A percentile compares a stretch with the other conserved stretches of the same genome.
Conservation (phyloP, 306 rosid genomes). For the Hippophae rhamnoides region DNA sequence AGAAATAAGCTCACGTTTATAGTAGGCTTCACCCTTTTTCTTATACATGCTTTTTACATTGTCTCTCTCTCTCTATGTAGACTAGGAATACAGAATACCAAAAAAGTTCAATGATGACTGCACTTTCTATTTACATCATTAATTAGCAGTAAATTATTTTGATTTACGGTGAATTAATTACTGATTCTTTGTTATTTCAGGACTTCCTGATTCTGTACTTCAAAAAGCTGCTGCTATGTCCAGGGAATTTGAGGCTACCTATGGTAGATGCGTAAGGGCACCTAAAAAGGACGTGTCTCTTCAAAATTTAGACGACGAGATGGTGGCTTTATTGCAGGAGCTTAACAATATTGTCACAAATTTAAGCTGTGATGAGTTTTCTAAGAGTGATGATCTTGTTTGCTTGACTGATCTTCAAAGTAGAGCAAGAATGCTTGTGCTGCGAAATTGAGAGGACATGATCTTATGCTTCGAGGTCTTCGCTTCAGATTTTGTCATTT, state of each 20-base stretch:
- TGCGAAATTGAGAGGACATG: constrained; percentile 18
- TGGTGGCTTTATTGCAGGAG: constrained; percentile 28
- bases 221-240: constrained; percentile 73
- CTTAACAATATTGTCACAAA: constrained; percentile 23
- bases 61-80: too few species aligned
- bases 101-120: background rate
- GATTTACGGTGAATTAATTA: background rate
- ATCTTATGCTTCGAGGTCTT: background rate
- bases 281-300: constrained; percentile 17
- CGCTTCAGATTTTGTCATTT: too few species aligned
- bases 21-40: too few species aligned
- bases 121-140: background rate
- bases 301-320: constrained; percentile 31
- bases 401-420: constrained; percentile 42
- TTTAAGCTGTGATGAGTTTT: constrained; percentile 26
- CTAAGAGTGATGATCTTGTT: constrained; percentile 15
- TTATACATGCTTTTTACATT: too few species aligned
- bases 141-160: background rate
- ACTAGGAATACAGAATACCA: too few species aligned
- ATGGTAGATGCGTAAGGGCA: constrained; percentile 37
- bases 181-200: constrained; percentile 14
- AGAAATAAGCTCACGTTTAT: too few species aligned
- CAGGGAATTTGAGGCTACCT: constrained; percentile 65
- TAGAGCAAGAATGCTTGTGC: constrained; percentile 32
- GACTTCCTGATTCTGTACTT: constrained; percentile 59